Base-by-base conservation (phyloP, 257 asterid species). In the Vinca minor region DNA sequence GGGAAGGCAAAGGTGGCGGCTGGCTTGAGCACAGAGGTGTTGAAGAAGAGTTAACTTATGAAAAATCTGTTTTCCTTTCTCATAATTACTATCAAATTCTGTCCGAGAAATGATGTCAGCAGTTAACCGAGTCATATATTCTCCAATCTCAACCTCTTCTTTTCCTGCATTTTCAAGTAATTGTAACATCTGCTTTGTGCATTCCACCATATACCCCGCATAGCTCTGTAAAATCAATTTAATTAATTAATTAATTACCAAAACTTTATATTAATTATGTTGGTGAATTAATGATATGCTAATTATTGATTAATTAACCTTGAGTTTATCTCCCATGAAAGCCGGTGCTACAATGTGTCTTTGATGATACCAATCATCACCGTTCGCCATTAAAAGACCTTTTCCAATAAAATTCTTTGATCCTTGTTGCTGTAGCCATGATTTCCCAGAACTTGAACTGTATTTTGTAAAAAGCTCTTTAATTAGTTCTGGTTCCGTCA, bases 361-460 rank as follows among this genome's bases (percentile, higher is more conserved):
- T 71, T 87, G 98, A 60, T 85, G 94, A 66, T 84, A 74, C 98
- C 98, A 92, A 21, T 80, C 88, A 12, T 84, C 65, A 50, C 98
- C 98, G 66, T 89, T 89, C 9, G 98, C 98, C 98, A 92, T 89
- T 44, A 92, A 42, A 7, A 92, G 83, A 1, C 98, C 98, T 3
- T 85, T 76, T 0, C 98, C 97, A 4, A 92, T 87, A 56, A 92
- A 92, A 70, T 92, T 85, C 78, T 87, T 85, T 0, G 91, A 73
- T 1, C 97, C 97, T 80, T 92, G 85, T 39, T 82, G 95, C 25
- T 92, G 98, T 46, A 20, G 59, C 97, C 98, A 89, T 3, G 98
- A 92, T 57, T 89, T 89, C 0, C 98, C 98, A 0, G 98, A 83
- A 25, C 73, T 63, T 3, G 70, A 68, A 75, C 81, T 89, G 82